Conservation (phyloP, 148 eudicot genomes). For the Simmondsia chinensis region DNA sequence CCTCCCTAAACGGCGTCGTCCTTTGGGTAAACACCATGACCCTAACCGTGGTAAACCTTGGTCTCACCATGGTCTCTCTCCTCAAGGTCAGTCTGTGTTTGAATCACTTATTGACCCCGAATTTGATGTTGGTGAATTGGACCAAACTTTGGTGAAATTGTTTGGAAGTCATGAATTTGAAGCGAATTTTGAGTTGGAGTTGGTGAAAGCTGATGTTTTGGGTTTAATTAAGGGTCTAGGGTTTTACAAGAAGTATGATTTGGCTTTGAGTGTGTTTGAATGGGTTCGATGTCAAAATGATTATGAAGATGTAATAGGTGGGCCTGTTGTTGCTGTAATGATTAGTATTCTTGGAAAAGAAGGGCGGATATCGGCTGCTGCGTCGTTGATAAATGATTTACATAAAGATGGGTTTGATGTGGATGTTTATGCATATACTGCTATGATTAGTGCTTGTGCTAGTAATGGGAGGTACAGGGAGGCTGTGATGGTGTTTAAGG, state of each 20-base stretch:
- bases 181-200: constrained; percentile 11
- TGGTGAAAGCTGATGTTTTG: constrained; percentile 41
- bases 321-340: constrained; percentile 62
- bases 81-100: constrained; percentile 51
- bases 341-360: constrained; percentile 65
- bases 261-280: constrained; percentile 52
- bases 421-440: constrained; percentile 80
- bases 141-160: constrained; percentile 22
- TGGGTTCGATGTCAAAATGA: constrained; percentile 42
- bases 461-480: constrained; percentile 73
- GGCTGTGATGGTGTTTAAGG: constrained; percentile 53
- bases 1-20: constrained; percentile 30
- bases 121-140: constrained; percentile 29
- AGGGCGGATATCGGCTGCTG: constrained; percentile 52
- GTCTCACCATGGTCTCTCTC: constrained; percentile 50
- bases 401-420: constrained; percentile 51
- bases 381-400: constrained; percentile 42
- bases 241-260: constrained; percentile 46
- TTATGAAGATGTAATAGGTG: constrained; percentile 27
- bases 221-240: constrained; percentile 72
- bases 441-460: constrained; percentile 63
- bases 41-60: constrained; percentile 78
- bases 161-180: constrained; percentile 8
- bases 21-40: constrained; percentile 57
- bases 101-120: constrained; percentile 32